Conservation (phyloP, 1,284 basidiomycete species). For the Ustilago trichophora region DNA sequence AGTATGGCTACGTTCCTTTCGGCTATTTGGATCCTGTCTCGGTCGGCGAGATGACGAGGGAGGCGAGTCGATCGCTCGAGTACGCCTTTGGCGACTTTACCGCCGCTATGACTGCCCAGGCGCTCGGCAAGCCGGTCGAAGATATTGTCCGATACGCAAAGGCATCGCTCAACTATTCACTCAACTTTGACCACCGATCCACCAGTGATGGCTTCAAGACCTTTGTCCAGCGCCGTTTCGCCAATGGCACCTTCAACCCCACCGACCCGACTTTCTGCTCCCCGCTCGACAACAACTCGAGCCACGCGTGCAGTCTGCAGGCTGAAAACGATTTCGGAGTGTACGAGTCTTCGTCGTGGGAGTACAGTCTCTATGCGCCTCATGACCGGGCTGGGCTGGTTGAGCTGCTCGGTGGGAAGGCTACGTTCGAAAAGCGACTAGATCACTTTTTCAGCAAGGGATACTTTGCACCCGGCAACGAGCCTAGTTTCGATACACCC, state of each 20-base stretch:
- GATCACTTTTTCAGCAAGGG: constrained; percentile 56
- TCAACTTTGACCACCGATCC: constrained; percentile 47
- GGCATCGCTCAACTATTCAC: constrained; percentile 51
- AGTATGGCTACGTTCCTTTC: constrained; percentile 56
- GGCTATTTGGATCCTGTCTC: constrained; percentile 47
- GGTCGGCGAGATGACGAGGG: constrained; percentile 56
- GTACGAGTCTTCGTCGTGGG: constrained; percentile 55
- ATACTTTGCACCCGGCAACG: constrained; percentile 55
- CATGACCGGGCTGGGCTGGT: constrained; percentile 57
- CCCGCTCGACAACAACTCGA: constrained; percentile 41
- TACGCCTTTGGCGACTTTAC: constrained; percentile 70
- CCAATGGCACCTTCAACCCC: constrained; percentile 47
- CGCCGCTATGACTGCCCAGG: constrained; percentile 44
- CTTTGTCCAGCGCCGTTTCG: constrained; percentile 51
- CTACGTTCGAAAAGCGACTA: constrained; percentile 48
- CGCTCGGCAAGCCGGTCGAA: constrained; percentile 28
- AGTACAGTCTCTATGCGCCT: constrained; percentile 57
- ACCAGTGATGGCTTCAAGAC: constrained; percentile 43
- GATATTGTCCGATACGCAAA: constrained; percentile 23
- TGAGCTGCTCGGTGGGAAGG: constrained; percentile 42
- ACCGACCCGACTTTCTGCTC: constrained; percentile 53
- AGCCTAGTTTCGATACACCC: constrained; percentile 56
- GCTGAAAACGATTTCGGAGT: constrained; percentile 51
- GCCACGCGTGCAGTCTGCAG: constrained; percentile 50
- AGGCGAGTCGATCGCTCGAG: constrained; percentile 59